Evolutionary conservation across 257 asterid species (phyloP).

Genomic region (Primulina eburnea): DNA sequence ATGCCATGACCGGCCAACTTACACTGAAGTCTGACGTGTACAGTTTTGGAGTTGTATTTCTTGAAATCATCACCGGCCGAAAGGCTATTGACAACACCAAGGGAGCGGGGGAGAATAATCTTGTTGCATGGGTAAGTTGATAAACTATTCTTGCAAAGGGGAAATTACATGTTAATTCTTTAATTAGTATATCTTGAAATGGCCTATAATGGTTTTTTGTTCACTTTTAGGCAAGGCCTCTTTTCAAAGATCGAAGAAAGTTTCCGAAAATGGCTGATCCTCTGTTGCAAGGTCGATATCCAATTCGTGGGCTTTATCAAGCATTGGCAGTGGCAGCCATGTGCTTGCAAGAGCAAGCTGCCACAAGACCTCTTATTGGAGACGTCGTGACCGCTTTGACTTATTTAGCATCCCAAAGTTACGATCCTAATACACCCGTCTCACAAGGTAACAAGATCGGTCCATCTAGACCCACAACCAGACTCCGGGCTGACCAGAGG

Average conservation of each 20-base stretch:
- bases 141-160: not conserved
- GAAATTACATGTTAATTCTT: not conserved
- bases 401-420: slow-evolving; percentile 70
- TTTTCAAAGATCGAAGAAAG: slow-evolving; percentile 77
- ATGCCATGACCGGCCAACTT: slow-evolving; percentile 99
- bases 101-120: slow-evolving; percentile 85
- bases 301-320: slow-evolving; percentile 83
- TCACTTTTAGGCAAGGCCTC: slow-evolving; percentile 78
- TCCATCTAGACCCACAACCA: slow-evolving; percentile 31
- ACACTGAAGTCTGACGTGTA: slow-evolving; percentile 93
- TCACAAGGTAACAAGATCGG: slow-evolving; percentile 37
- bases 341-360: slow-evolving; percentile 98
- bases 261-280: slow-evolving; percentile 94
- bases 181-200: not conserved
- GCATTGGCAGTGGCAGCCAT: slow-evolving; percentile 96
- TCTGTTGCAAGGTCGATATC: slow-evolving; percentile 75
- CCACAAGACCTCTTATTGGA: slow-evolving; percentile 81
- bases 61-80: slow-evolving; percentile 91
- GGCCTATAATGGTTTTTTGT: not conserved
- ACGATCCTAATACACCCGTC: slow-evolving; percentile 39
- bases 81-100: slow-evolving; percentile 81
- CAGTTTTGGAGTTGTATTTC: slow-evolving; percentile 97
- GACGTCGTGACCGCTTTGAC: slow-evolving; percentile 87
- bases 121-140: slow-evolving; percentile 89
- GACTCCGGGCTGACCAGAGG: slow-evolving; percentile 45